Evolutionary conservation across 1,284 basidiomycete genomes (phyloP), one percentile per base, ranked within the genome.

Genomic region (Heterobasidion irregulare): DNA sequence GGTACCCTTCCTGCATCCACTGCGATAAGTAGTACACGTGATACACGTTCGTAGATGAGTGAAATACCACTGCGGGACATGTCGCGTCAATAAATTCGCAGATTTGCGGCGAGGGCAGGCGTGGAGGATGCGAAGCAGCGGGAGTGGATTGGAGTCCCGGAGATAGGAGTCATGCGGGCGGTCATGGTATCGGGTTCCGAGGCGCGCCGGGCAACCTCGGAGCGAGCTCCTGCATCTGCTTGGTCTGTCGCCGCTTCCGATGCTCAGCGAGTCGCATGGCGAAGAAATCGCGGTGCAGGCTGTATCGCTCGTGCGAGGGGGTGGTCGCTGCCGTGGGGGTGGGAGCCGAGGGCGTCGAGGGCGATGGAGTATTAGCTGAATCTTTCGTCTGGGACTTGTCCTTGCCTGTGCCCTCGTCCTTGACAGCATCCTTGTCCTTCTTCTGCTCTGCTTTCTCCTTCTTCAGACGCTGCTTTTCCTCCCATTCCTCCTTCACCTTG

Each of bases 401-500:
- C 53, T 60, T 60, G 34, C 56, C 59, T 16, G 53, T 56, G 16
- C 52, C 55, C 18, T 58, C 56, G 18, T 53, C 50, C 36, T 52
- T 54, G 4, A 32, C 49, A 16, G 13, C 49, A 16, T 53, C 56
- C 56, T 75, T 71, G 53, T 73, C 71, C 53, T 75, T 72, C 52
- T 72, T 74, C 63, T 79, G 78, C 58, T 79, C 76, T 57, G 79
- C 77, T 48, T 72, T 72, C 65, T 84, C 84, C 65, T 72, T 72
- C 63, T 75, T 81, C 64, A 62, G 65, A 57, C 66, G 67, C 64
- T 77, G 85, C 63, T 78, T 80, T 57, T 84, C 83, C 68, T 91
- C 88, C 83, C 84, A 92, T 65, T 92, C 88, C 61, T 77, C 78
- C 68, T 87, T 89, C 58, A 87, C 77, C 64, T 76, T 84, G 12